A percentile compares a stretch with the other conserved stretches of the same genome.
These are phyloP conservation scores for Paecilomyces variotii DNA, from an alignment of 2,329 filamentous ascomycete species.

Conservation along the genomic window DNA sequence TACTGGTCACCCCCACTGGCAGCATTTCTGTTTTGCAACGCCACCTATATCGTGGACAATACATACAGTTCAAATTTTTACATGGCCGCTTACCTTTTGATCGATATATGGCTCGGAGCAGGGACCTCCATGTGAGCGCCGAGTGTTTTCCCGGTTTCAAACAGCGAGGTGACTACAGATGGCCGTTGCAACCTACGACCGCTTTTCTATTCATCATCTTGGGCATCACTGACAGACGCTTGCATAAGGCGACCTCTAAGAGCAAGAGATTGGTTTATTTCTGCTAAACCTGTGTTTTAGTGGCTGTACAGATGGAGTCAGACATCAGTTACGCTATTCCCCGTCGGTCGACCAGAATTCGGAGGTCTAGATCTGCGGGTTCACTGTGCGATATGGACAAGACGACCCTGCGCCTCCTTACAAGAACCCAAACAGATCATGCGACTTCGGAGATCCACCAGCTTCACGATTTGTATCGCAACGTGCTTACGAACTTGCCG, in stretches of 20 bases:
- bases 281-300: background rate
- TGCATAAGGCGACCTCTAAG: background rate
- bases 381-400: background rate
- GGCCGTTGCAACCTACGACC: background rate
- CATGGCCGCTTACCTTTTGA: background rate
- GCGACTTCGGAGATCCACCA: background rate
- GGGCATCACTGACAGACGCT: background rate
- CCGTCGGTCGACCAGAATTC: background rate
- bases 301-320: background rate
- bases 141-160: background rate
- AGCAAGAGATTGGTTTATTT: background rate
- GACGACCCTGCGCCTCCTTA: background rate
- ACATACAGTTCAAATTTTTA: background rate
- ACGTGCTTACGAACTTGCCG: background rate
- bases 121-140: background rate
- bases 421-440: background rate
- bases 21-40: background rate
- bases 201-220: background rate
- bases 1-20: background rate
- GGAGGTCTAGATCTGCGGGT: background rate
- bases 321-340: background rate
- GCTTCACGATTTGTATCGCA: background rate
- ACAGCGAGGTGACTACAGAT: background rate
- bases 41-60: background rate
- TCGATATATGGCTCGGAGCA: background rate